Evolutionary conservation across 192 early-diverging fungal species (phyloP).

Genomic region (Podila clonocystis): DNA sequence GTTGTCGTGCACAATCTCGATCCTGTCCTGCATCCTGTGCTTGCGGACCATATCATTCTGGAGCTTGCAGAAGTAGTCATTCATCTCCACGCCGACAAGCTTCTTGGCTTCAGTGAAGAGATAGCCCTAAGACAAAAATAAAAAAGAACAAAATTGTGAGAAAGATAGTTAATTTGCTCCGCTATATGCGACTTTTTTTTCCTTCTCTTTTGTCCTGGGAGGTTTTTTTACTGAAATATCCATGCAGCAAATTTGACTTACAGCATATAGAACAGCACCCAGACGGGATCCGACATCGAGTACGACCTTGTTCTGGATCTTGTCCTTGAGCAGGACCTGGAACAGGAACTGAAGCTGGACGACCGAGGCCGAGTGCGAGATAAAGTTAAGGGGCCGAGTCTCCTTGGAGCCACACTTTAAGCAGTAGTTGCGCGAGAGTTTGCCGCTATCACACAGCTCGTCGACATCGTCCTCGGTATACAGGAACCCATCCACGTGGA

Average conservation of each 20-base stretch:
- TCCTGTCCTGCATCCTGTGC: slow-evolving; percentile 61
- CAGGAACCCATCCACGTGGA: slow-evolving; percentile 69
- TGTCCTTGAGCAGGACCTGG: slow-evolving; percentile 55
- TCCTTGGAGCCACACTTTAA: slow-evolving; percentile 61
- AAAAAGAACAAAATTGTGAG: neutral
- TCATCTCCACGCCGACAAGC: slow-evolving; percentile 69
- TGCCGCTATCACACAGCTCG: slow-evolving; percentile 64
- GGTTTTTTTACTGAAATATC: neutral
- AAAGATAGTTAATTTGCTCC: neutral
- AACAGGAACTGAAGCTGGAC: slow-evolving; percentile 66
- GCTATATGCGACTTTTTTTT: neutral
- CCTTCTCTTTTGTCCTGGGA: neutral
- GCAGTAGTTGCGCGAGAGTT: slow-evolving; percentile 65
- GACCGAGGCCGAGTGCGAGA: slow-evolving; percentile 67
- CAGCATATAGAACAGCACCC: slow-evolving; percentile 66
- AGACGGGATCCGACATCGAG: slow-evolving; percentile 69
- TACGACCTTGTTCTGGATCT: slow-evolving; percentile 55
- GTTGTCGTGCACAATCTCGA: slow-evolving; percentile 63
- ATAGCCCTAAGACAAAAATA: slow-evolving; percentile 50
- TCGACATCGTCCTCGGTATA: slow-evolving; percentile 69
- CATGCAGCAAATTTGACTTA: slow-evolving; percentile 22
- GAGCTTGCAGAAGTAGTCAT: slow-evolving; percentile 64
- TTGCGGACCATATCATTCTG: slow-evolving; percentile 60
- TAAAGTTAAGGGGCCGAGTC: slow-evolving; percentile 57
- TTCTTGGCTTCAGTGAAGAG: slow-evolving; percentile 61